These are phyloP conservation scores for Ascochyta lentis DNA, from an alignment of 2,329 filamentous ascomycete species.

Conservation along the genomic window DNA sequence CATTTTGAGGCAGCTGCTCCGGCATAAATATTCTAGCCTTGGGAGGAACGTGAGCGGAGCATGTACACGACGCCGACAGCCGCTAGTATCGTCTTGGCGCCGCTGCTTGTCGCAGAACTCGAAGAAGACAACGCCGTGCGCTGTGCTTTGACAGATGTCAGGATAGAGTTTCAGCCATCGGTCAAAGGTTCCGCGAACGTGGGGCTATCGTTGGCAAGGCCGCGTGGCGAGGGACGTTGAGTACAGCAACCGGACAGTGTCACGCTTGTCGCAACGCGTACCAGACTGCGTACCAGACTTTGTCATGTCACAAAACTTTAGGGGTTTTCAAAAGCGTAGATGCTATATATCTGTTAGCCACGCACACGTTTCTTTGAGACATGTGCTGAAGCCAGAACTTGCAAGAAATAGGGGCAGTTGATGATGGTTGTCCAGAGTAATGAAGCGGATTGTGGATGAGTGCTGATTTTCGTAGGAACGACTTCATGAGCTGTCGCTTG, in stretches of 20 bases:
- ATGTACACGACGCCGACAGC: not conserved
- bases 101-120: slow-evolving; percentile 4
- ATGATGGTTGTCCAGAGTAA: too few relatives aligned
- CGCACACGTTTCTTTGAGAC: too few relatives aligned
- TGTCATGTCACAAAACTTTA: not conserved
- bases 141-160: slow-evolving; percentile 16
- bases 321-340: too few relatives aligned
- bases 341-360: too few relatives aligned
- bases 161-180: not conserved
- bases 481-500: too few relatives aligned
- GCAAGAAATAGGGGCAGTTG: too few relatives aligned
- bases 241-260: not conserved
- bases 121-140: not conserved
- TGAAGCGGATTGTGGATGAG: too few relatives aligned
- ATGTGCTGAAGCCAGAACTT: too few relatives aligned
- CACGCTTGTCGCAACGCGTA: not conserved
- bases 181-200: slow-evolving; percentile 13
- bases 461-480: too few relatives aligned
- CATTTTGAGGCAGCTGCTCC: slow-evolving; percentile 7
- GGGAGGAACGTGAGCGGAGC: not conserved
- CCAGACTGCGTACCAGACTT: not conserved
- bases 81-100: not conserved
- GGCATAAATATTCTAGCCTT: slow-evolving; percentile 11
- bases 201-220: slow-evolving; percentile 6
- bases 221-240: slow-evolving; percentile 9